Evolutionary conservation across 2,329 filamentous ascomycete species (phyloP).

Genomic region (Penicillium hordei): DNA sequence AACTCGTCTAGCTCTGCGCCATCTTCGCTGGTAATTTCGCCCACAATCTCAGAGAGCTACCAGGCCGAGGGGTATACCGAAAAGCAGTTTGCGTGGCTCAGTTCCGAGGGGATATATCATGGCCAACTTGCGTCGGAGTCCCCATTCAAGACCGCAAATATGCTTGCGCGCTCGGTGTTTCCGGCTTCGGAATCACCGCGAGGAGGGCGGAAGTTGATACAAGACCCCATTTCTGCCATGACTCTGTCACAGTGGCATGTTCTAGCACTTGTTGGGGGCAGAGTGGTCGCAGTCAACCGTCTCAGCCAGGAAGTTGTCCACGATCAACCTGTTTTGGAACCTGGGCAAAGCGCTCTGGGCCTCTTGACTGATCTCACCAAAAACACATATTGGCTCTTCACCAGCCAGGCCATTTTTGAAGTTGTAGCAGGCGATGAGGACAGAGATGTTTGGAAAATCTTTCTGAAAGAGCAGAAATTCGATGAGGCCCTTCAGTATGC

Average conservation of each 20-base stretch:
- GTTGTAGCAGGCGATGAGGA: conserved; percentile 88
- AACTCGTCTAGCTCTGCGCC: conserved; percentile 59
- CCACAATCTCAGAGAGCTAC: conserved; percentile 65
- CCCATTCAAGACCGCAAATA: conserved; percentile 75
- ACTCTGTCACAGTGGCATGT: conserved; percentile 93
- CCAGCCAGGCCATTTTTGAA: conserved; percentile 86
- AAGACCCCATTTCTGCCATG: conserved; percentile 75
- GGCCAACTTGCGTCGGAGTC: conserved; percentile 70
- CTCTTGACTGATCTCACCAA: conserved; percentile 88
- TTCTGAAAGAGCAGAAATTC: conserved; percentile 83
- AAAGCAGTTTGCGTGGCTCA: conserved; percentile 78
- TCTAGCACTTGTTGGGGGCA: conserved; percentile 75
- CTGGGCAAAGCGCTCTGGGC: conserved; percentile 75
- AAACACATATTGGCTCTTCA: conserved; percentile 97
- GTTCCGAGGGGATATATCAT: conserved; percentile 80
- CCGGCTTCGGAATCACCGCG: conserved; percentile 65
- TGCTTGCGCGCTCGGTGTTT: conserved; percentile 73
- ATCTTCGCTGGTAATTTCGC: conserved; percentile 72
- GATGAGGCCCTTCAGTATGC: conserved; percentile 85
- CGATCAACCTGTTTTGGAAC: conserved; percentile 80
- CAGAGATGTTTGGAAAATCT: conserved; percentile 90
- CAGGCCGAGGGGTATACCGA: conserved; percentile 57
- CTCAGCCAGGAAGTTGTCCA: conserved; percentile 83
- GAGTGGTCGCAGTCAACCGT: conserved; percentile 81
- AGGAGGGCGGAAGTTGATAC: conserved; percentile 63